Evolutionary conservation across 2,329 filamentous ascomycete species (phyloP), one percentile per base, ranked within the genome.

Genomic region (Scedosporium aurantiacum): DNA sequence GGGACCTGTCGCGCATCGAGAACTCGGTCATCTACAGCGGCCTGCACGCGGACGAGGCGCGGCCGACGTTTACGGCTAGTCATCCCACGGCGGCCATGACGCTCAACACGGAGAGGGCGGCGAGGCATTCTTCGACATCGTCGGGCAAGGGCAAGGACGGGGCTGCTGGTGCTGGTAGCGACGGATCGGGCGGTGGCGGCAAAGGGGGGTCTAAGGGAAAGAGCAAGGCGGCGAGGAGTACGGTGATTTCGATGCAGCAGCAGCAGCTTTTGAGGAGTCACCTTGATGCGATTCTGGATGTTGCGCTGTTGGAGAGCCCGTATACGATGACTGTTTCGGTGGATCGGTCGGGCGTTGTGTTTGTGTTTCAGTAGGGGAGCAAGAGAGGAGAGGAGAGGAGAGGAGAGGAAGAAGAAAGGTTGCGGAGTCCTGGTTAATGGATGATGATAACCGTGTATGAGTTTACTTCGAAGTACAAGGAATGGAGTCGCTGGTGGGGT

Each of bases 241-340:
- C 91, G 12, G 87, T 97, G 28, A 94, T 97, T 64, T 92, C 88
- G 64, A 77, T 89, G 65, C 89, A 96, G 74, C 92, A 97, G 71
- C 90, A 95, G 72, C 85, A 91, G 73, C 73, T 99, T 66, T 75
- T 97, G 62, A 88, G 86, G 70, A 90, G 88, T 63, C 94, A 99
- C 74, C 73, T 97, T 68, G 94, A 99, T 74, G 86, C 86, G 3
- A 86, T 99, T 63, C 82, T 89, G 69, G 93, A 97, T 74, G 86
- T 97, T 66, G 88, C 88, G n/a, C 76, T 97, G 69, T 73, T 99
- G 66, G 91, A 97, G 76, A 80, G 84, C 65, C 94, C 94, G 25
- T 97, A 96, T 72, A 89, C 88, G 4, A 97, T 97, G 90, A 88
- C 92, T 40, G 80, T 97, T 58, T 95, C 89, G 66, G 92, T 89